Evolutionary conservation across 2,329 filamentous ascomycete genomes (phyloP), one percentile per base, ranked within the genome.

Genomic region (Aspergillus sp.): DNA sequence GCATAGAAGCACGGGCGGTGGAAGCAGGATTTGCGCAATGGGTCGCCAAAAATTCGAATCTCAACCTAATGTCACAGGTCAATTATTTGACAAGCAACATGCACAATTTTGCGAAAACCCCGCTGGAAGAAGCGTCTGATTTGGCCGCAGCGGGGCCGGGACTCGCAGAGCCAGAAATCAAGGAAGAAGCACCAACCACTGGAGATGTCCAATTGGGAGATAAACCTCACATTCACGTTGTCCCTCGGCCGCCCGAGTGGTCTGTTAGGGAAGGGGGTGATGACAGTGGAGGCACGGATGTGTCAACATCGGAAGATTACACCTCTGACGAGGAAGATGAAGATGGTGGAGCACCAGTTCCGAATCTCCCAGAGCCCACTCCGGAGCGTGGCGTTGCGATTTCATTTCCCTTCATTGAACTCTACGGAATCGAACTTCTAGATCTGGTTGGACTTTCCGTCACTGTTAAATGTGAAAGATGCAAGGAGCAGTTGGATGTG

Each of bases 231-330:
- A 77, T 95, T 52, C 84, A 88, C 60, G 78, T 90, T 59, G 91
- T 95, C 55, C 85, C 89, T 11, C 82, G 90, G 7, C 91, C 91
- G 10, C 89, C 90, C 0, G 91, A 96, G 73, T 96, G 91, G 91
- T 75, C 75, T 29, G 70, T 78, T 14, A 73, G 64, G 2, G 72
- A 69, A 5, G 65, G 66, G 20, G 67, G 71, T 2, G 70, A 68
- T 49, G 77, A 75, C 9, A 74, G 68, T 42, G 78, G 79, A 9
- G 67, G 63, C 16, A 78, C 75, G 4, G 77, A 78, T 18, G 73
- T 78, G 1, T 78, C 79, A n/a, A 79, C 81, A 52, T 78, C 74
- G 6, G 77, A 78, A 4, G 78, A 79, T 4, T 68, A 71, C 22
- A 73, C 71, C 1, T 76, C 78, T 3, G 72, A 70, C 12, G 81